Evolutionary conservation across 2,329 filamentous ascomycete genomes (phyloP), one percentile per base, ranked within the genome.

Genomic region (Colletotrichum higginsianum): DNA sequence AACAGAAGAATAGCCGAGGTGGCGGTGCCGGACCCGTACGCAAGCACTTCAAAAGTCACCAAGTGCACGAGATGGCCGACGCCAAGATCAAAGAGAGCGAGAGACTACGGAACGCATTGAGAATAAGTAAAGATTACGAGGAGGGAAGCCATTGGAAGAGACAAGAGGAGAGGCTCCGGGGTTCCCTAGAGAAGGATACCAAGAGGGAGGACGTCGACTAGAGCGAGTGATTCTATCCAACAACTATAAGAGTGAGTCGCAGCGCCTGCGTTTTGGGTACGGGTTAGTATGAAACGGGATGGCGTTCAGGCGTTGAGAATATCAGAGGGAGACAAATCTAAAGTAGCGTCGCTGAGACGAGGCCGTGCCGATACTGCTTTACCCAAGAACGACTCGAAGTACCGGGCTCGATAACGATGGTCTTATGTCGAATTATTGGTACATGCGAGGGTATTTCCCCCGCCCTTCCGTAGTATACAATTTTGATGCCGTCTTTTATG

Each of bases 81-180:
- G 96, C 96, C 72, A 99, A 99, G 88, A 96, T 97, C 76, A 93
- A 94, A 80, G 96, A 99, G 87, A 98, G 93, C 82, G 95, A 98
- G 84, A 89, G 93, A 77, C 85, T 99, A 80, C 86, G 96, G 75
- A 93, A 88, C 82, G 96, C 96, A 9, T 86, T 99, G 75, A 95
- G 95, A 61, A 97, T 98, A 77, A 91, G 91, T 79, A 92, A 92
- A 79, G 89, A 96, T 80, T 96, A 96, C 77, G 91, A 96, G 79
- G 94, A 97, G 81, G 95, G 94, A 7, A 89, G 92, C 61, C 93
- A 98, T 81, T 96, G 94, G 93, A 91, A 90, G 83, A 91, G 90
- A 74, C 93, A 97, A 80, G 94, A 96, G 79, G 93, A 96, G 81
- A 86, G 91, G 73, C 66, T 87, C 61, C 84, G 85, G 64, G 83